phyloP scores from a whole-genome alignment of 1,284 basidiomycete genomes.

The Ganoderma multipileum region DNA sequence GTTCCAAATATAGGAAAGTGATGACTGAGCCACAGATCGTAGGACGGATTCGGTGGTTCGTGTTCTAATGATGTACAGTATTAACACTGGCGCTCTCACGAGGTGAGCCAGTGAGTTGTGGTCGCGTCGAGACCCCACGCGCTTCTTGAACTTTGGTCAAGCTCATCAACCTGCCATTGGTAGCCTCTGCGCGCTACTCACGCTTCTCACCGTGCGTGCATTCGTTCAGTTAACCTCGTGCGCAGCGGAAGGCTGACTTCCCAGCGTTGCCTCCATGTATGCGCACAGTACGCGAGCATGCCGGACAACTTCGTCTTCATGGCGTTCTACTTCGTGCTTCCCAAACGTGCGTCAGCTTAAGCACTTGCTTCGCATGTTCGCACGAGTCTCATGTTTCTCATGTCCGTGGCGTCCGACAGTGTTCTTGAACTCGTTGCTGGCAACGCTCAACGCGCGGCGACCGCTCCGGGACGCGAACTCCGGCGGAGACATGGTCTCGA shows the following conservation, averaged over 20 bases:
- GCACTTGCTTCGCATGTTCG: background rate
- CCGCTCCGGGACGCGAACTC: constrained; percentile 21
- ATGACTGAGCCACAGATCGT: background rate
- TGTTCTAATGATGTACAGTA: constrained; percentile 26
- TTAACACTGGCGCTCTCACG: constrained; percentile 27
- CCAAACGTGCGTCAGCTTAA: constrained; percentile 28
- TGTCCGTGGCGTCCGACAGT: constrained; percentile 14
- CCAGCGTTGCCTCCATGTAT: background rate
- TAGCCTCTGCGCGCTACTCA: constrained; percentile 20
- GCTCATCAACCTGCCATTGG: background rate
- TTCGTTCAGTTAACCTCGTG: background rate
- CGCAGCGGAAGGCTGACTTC: background rate
- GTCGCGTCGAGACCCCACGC: background rate
- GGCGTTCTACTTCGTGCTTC: constrained; percentile 33
- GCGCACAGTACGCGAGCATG: constrained; percentile 30
- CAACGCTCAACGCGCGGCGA: constrained; percentile 23
- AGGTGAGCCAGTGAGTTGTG: constrained; percentile 11
- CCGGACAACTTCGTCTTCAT: constrained; percentile 36
- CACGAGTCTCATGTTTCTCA: constrained; percentile 13
- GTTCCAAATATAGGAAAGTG: no score
- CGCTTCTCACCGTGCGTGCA: constrained; percentile 16
- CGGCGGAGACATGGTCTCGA: constrained; percentile 19
- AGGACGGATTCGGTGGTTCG: constrained; percentile 23
- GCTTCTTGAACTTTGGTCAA: background rate
- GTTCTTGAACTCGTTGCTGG: constrained; percentile 28